Conservation (phyloP, 441 rosid genomes). For the Syzygium malaccense region DNA sequence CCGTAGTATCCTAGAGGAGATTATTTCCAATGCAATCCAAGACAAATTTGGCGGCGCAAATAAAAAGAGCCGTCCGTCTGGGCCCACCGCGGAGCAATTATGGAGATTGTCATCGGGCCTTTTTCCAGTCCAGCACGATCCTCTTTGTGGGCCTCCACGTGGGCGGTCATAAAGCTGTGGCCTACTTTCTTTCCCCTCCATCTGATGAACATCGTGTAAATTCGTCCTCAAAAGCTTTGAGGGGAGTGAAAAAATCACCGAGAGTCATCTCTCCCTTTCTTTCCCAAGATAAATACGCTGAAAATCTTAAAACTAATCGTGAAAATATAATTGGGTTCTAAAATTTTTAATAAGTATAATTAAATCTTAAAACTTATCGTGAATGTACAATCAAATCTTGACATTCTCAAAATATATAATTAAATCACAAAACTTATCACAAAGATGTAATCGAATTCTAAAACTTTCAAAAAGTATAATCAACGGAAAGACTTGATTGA, state of each 20-base stretch:
- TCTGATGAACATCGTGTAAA: background rate
- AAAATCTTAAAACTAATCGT: too few species aligned
- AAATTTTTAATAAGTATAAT: too few species aligned
- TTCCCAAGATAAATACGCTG: too few species aligned
- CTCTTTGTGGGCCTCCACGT: background rate
- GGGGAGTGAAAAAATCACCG: background rate
- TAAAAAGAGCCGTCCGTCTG: background rate
- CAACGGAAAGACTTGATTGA: too few species aligned
- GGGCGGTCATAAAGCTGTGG: background rate
- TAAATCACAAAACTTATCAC: too few species aligned
- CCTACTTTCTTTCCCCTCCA: background rate
- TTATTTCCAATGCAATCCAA: background rate
- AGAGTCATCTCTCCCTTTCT: background rate
- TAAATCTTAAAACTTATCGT: too few species aligned
- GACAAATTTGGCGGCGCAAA: background rate
- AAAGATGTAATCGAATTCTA: too few species aligned
- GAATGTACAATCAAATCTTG: too few species aligned
- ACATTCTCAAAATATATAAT: too few species aligned
- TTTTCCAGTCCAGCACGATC: background rate
- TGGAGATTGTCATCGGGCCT: background rate
- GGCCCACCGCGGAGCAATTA: background rate
- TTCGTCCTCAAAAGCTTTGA: background rate
- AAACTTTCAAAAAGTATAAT: too few species aligned
- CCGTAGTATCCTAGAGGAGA: background rate
- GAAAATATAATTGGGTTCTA: too few species aligned